phyloP scores from a whole-genome alignment of 2,329 filamentous ascomycete genomes.

The Aspergillus latus region DNA sequence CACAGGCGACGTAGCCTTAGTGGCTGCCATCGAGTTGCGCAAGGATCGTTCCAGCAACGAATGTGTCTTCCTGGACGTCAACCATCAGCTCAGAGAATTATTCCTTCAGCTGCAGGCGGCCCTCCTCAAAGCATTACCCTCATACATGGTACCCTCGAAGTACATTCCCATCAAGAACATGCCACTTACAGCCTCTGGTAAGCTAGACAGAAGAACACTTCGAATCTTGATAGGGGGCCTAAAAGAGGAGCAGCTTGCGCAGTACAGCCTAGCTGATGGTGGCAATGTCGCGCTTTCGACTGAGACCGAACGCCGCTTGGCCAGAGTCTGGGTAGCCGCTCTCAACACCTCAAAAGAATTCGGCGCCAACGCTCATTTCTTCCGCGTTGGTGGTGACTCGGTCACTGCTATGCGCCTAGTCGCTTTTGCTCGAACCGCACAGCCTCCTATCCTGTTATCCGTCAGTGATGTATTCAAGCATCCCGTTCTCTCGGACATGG shows the following conservation, averaged over 20 bases:
- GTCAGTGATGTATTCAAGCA: slow-evolving; percentile 7
- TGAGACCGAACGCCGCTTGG: not conserved
- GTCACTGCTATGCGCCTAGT: slow-evolving; percentile 11
- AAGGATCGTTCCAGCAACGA: not conserved
- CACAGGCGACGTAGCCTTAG: not conserved
- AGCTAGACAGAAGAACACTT: slow-evolving; percentile 4
- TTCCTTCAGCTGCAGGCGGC: not conserved
- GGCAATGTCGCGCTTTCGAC: not conserved
- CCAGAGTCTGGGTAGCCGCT: not conserved
- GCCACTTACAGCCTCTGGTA: slow-evolving; percentile 8
- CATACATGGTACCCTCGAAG: slow-evolving; percentile 7
- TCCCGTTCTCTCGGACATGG: slow-evolving; percentile 8
- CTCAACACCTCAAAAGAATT: not conserved
- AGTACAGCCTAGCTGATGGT: not conserved
- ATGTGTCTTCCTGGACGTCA: not conserved
- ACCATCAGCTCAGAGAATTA: not conserved
- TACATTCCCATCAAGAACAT: slow-evolving; percentile 4
- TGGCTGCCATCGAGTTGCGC: not conserved
- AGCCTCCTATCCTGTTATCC: not conserved
- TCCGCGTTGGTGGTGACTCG: slow-evolving; percentile 10
- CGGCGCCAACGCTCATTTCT: slow-evolving; percentile 2
- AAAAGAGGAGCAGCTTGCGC: not conserved
- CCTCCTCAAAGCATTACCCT: not conserved
- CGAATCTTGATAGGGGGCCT: not conserved
- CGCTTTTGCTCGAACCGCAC: not conserved